Evolutionary conservation across 2,329 filamentous ascomycete species (phyloP).

Genomic region (Colletotrichum acutatum): DNA sequence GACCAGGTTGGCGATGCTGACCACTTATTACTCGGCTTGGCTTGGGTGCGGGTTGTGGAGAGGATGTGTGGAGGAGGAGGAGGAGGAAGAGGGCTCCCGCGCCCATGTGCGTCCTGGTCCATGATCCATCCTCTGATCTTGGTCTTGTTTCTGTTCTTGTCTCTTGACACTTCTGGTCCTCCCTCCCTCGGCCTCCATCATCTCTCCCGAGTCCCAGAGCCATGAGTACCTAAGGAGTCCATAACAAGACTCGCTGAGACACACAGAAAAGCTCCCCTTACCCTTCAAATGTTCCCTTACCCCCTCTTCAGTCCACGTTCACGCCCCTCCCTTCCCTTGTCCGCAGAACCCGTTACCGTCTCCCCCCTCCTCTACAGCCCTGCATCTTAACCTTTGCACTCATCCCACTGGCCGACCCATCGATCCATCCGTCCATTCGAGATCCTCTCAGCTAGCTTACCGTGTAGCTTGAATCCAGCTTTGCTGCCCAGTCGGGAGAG

Average conservation of each 20-base stretch:
- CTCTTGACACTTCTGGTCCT: background rate
- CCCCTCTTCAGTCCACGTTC: background rate
- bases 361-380: conserved; percentile 16
- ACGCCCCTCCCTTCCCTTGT: background rate
- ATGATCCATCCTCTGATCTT: background rate
- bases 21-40: background rate
- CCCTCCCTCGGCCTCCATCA: background rate
- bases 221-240: background rate
- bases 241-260: background rate
- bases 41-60: background rate
- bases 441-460: background rate
- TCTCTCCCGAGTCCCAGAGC: background rate
- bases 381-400: conserved; percentile 2
- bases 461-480: background rate
- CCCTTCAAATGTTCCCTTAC: background rate
- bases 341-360: background rate
- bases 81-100: background rate
- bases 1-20: background rate
- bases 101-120: background rate
- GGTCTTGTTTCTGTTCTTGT: background rate
- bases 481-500: background rate
- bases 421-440: conserved; percentile 4
- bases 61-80: background rate
- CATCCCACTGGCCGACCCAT: background rate
- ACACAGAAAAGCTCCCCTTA: conserved; percentile 9